Evolutionary conservation across 140 eudicot genomes (phyloP).

Genomic region (Senecio squalidus): DNA sequence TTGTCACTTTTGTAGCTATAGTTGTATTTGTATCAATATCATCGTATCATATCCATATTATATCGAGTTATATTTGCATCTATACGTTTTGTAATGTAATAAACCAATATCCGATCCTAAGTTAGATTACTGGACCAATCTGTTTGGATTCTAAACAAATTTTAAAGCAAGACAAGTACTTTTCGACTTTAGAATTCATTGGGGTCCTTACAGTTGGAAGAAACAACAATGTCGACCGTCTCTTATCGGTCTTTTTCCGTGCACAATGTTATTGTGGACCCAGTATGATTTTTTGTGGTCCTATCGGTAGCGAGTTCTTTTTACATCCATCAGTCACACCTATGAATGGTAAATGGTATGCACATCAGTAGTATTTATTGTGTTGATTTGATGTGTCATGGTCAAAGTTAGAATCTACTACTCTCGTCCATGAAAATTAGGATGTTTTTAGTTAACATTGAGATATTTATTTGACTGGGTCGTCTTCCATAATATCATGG

Average conservation of each 20-base stretch:
- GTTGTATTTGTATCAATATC: constrained; percentile 24
- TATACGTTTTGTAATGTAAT: constrained; percentile 11
- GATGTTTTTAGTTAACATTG: too few species aligned
- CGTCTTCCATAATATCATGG: too few species aligned
- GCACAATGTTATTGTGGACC: not conserved
- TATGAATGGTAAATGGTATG: too few species aligned
- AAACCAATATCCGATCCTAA: not conserved
- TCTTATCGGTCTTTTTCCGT: not conserved
- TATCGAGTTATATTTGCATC: constrained; percentile 1
- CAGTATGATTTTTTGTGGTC: not conserved
- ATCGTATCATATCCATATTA: too few species aligned
- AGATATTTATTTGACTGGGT: too few species aligned
- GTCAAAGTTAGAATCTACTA: not conserved
- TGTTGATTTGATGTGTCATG: not conserved
- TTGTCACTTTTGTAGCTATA: constrained; percentile 17
- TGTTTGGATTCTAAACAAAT: not conserved
- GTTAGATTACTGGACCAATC: constrained; percentile 1
- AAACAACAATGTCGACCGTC: not conserved
- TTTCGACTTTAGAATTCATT: not conserved
- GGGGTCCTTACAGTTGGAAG: not conserved
- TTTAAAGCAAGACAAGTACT: not conserved
- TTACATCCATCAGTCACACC: not conserved
- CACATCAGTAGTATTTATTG: constrained; percentile 10
- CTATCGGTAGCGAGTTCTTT: not conserved
- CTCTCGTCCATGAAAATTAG: not conserved